Evolutionary conservation across 495 filamentous ascomycete genomes (phyloP).

Genomic region (Umbilicaria muhlenbergii): DNA sequence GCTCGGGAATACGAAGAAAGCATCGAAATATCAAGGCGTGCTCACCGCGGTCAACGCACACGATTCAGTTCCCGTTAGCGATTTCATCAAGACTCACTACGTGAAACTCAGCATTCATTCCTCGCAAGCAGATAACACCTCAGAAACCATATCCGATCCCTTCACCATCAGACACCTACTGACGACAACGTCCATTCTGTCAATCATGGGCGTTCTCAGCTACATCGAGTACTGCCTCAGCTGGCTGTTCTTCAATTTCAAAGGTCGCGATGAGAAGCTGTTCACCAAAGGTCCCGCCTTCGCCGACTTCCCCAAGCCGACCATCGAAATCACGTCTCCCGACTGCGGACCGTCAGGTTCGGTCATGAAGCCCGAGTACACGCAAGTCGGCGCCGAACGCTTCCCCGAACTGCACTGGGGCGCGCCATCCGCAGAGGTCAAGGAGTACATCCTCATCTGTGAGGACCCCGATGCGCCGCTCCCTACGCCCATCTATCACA

Average conservation of each 20-base stretch:
- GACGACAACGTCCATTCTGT: too few species aligned
- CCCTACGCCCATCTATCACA: constrained; percentile 30
- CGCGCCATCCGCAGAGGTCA: constrained; percentile 13
- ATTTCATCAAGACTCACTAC: too few species aligned
- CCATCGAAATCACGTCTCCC: constrained; percentile 27
- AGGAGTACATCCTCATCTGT: constrained; percentile 32
- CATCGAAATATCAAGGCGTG: too few species aligned
- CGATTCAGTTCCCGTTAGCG: too few species aligned
- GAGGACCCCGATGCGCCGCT: constrained; percentile 36
- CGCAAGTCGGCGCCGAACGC: constrained; percentile 18
- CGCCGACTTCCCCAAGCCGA: constrained; percentile 20
- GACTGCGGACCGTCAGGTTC: constrained; percentile 29
- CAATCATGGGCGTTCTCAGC: too few species aligned
- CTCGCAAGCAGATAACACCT: too few species aligned
- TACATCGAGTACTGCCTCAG: constrained; percentile 22
- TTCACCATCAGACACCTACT: too few species aligned
- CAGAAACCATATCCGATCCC: too few species aligned
- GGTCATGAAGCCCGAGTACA: constrained; percentile 23
- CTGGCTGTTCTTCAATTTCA: constrained; percentile 20
- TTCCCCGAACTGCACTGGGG: constrained; percentile 29
- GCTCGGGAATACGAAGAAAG: too few species aligned
- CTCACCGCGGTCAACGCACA: too few species aligned
- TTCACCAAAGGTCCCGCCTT: constrained; percentile 32
- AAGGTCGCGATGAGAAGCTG: constrained; percentile 28
- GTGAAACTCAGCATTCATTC: too few species aligned